Base-by-base conservation (phyloP, 345 rosid species). In the Eucalyptus regnans region DNA sequence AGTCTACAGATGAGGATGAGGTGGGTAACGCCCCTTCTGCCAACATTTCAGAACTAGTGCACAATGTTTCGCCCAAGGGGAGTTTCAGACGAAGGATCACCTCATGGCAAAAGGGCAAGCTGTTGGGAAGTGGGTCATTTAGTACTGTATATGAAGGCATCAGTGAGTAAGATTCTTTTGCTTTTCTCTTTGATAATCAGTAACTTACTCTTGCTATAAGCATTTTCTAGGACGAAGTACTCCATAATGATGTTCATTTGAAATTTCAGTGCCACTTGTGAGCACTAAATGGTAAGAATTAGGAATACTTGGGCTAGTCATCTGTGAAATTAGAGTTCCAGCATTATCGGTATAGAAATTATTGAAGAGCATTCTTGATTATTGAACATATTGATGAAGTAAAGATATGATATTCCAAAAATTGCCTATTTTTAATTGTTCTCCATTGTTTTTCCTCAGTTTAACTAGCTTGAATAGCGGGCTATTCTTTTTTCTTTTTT, bases 101-200 rank as follows among this genome's bases (percentile, higher is more conserved):
- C 23, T 86, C 86, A 9, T 92, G 94, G 94, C 83, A 87, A 80
- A 92, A 91, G 91, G 94, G 94, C 50, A 87, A 92, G 68, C 88
- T 58, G 49, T 79, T 92, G 51, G 94, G 94, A 23, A 81, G 94
- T 46, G 93, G 94, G 16, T 90, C 94, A 18, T 92, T 92, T 51
- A 90, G 93, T 44, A 86, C 90, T 31, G 94, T 92, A 16, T 92
- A 88, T 86, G 91, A 90, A 88, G 94, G 91, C 29, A 43, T 88
- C 71, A 60, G 90, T 1, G 90, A 92, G 94, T 91, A 86, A 87
- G 91, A 89, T 27, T 49, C n/a, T 7, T 37, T 88, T n/a, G 20
- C 58, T 12, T 86, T 50, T 37, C 60, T 86, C 18, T 86, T 29
- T 50, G 33, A n/a, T 44, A 50, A 23, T 41, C 33, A 31, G 51